A percentile compares a stretch with the other conserved stretches of the same genome.
Evolutionary conservation across 495 filamentous ascomycete species (phyloP).

Genomic region (Penicillium subrubescens): DNA sequence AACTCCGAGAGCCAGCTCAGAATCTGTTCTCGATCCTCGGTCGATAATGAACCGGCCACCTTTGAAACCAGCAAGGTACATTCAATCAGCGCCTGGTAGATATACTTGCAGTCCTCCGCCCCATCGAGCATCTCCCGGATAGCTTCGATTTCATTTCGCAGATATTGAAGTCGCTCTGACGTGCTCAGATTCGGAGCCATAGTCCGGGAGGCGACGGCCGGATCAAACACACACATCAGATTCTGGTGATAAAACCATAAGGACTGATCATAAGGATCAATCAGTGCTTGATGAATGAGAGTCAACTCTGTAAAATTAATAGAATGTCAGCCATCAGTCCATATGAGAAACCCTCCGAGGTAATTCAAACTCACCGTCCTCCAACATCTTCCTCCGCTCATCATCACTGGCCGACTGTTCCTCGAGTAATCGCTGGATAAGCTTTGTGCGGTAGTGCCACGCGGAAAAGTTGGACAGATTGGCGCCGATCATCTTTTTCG

Average conservation of each 20-base stretch:
- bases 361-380: constrained; percentile 58
- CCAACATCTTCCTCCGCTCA: constrained; percentile 67
- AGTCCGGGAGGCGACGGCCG: constrained; percentile 46
- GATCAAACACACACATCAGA: constrained; percentile 66
- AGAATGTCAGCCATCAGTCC: constrained; percentile 9
- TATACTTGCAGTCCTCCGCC: constrained; percentile 75
- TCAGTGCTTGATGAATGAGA: constrained; percentile 74
- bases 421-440: constrained; percentile 74
- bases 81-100: constrained; percentile 76
- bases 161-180: constrained; percentile 64
- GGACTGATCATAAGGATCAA: constrained; percentile 88
- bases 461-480: constrained; percentile 95
- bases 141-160: constrained; percentile 66
- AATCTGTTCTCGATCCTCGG: constrained; percentile 47
- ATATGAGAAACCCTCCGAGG: not conserved
- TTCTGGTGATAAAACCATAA: constrained; percentile 96
- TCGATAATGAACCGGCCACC: constrained; percentile 35
- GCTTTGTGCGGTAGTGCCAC: constrained; percentile 86
- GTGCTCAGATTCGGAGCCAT: constrained; percentile 64
- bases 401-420: constrained; percentile 64
- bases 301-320: constrained; percentile 58
- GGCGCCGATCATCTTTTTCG: constrained; percentile 76
- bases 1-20: constrained; percentile 65
- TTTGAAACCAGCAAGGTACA: constrained; percentile 45
- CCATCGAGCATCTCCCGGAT: constrained; percentile 75